phyloP scores from a whole-genome alignment of 805 yeast genomes.

The Yamadazyma philogaea region DNA sequence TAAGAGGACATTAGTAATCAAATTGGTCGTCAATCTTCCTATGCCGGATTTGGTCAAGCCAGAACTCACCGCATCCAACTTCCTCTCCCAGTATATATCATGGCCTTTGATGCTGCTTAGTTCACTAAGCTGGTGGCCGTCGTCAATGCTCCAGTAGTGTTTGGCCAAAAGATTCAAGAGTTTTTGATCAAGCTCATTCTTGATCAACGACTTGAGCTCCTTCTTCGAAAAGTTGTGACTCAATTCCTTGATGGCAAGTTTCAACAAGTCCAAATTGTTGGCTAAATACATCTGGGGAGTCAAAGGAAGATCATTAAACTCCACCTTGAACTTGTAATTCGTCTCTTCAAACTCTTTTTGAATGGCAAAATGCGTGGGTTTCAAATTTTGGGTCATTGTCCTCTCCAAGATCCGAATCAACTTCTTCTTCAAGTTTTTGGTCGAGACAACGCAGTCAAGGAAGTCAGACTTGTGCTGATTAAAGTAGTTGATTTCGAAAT shows the following conservation, averaged over 20 bases:
- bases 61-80: conserved; percentile 79
- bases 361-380: conserved; percentile 82
- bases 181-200: conserved; percentile 83
- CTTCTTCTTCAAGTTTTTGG: conserved; percentile 69
- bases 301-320: conserved; percentile 88
- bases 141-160: conserved; percentile 76
- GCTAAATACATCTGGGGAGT: conserved; percentile 95
- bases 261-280: conserved; percentile 82
- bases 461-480: conserved; percentile 59
- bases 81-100: conserved; percentile 68
- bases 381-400: conserved; percentile 84
- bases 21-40: conserved; percentile 82
- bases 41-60: conserved; percentile 89
- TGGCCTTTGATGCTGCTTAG: conserved; percentile 49
- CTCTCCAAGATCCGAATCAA: conserved; percentile 83
- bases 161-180: conserved; percentile 84
- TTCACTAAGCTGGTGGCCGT: conserved; percentile 52
- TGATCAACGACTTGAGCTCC: conserved; percentile 73
- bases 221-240: conserved; percentile 78
- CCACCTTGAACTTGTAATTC: conserved; percentile 88
- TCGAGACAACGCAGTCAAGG: conserved; percentile 67
- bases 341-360: conserved; percentile 93
- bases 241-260: conserved; percentile 82
- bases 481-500: conserved; percentile 56
- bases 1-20: conserved; percentile 76